Base-by-base conservation (phyloP, 1,284 basidiomycete genomes). In the Trametes versicolor region DNA sequence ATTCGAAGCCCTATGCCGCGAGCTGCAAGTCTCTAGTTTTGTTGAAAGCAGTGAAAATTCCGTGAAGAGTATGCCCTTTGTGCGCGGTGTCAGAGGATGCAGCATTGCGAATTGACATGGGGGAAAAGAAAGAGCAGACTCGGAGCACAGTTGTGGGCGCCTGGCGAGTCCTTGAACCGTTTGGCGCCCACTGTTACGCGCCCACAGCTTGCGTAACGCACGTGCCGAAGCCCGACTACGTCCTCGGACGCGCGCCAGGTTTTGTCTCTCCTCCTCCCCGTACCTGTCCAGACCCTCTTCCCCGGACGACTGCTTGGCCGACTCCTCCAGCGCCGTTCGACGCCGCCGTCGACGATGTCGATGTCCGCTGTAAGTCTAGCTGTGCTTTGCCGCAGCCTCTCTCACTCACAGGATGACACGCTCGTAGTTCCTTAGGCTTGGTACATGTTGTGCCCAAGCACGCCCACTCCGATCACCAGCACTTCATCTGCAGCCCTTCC, bases 361-460 rank as follows among this genome's bases (percentile, higher is more conserved):
- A 69, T 66, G 65, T 63, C 68, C 13, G 49, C 62, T 41, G 68
- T 69, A 27, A 65, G 68, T 57, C 0, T 8, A 29, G 27, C 7
- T 5, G 4, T 1, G 0, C 1, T 29, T 9, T 2, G 29, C 29
- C 25, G 41, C 13, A n/a, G 32, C 19, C n/a, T n/a, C 1, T 34
- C n/a, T 23, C 34, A 47, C 56, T 59, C 23, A 61, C 49, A 39
- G 5, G 21, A 17, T 15, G 56, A 58, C 19, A 43, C 49, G 48
- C 45, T 23, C 27, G 4, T 57, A 79, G 77, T 64, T 79, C 59
- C 67, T 66, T 23, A 51, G 68, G 55, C 29, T 74, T 63, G 74
- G 77, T 68, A 69, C 72, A 19, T 73, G 78, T 66, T 77, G 78
- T 69, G 70, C 73, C 60, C 73, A 71, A 62, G 64, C 70, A 63